Evolutionary conservation across 345 rosid genomes (phyloP).

Genomic region (Gossypium rotundifolium): DNA sequence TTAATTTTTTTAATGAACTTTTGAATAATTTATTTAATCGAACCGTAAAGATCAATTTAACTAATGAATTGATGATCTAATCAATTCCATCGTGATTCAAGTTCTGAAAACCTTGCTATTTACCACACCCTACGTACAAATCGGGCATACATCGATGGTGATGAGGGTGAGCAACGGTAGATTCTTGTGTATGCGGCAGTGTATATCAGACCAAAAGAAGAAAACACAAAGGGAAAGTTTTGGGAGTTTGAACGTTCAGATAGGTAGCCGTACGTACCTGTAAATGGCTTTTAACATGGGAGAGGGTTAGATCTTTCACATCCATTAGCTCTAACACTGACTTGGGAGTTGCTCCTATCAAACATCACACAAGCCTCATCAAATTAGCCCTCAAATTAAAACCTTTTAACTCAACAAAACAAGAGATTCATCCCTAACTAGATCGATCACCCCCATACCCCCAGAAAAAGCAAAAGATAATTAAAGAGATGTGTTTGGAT

Average conservation of each 20-base stretch:
- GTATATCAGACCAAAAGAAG: background rate
- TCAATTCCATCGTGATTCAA: too few species aligned
- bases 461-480: background rate
- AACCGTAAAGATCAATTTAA: too few species aligned
- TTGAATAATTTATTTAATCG: too few species aligned
- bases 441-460: background rate
- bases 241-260: background rate
- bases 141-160: too few species aligned
- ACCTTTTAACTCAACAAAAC: too few species aligned
- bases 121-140: too few species aligned
- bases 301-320: constrained; percentile 67
- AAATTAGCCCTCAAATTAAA: background rate
- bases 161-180: too few species aligned
- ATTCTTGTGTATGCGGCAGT: background rate
- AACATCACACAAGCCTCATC: background rate
- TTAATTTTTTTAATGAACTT: too few species aligned
- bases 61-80: too few species aligned
- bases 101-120: too few species aligned
- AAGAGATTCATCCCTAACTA: background rate
- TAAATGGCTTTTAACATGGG: constrained; percentile 84
- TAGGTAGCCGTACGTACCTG: constrained; percentile 36
- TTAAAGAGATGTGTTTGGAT: background rate
- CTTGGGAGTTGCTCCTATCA: constrained; percentile 74
- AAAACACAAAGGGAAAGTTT: background rate
- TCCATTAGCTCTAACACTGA: constrained; percentile 76